These are phyloP conservation scores for Metschnikowia rubicola DNA, from an alignment of 805 yeast species.

Conservation along the genomic window DNA sequence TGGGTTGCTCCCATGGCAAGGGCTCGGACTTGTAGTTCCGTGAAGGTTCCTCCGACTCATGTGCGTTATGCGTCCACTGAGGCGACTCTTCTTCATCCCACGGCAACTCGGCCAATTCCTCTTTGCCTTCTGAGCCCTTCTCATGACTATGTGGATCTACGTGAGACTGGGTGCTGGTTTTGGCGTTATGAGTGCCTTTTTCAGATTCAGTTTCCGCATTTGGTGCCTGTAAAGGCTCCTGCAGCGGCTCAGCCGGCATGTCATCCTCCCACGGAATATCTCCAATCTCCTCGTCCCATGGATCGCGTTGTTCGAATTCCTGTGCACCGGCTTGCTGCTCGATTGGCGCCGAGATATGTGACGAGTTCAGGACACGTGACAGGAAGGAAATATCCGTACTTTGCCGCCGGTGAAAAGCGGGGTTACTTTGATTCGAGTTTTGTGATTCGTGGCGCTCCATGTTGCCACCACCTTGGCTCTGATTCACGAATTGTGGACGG, in stretches of 20 bases:
- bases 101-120: conserved; percentile 8
- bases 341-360: not conserved
- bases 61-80: not conserved
- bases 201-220: not conserved
- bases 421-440: too few relatives aligned
- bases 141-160: not conserved
- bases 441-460: not conserved
- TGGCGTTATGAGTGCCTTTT: not conserved
- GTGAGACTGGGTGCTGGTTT: not conserved
- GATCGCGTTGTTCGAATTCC: conserved; percentile 4
- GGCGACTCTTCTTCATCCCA: conserved; percentile 10
- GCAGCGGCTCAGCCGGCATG: conserved; percentile 1
- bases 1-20: not conserved
- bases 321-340: not conserved
- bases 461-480: not conserved
- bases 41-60: not conserved
- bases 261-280: conserved; percentile 18
- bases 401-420: not conserved
- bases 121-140: not conserved
- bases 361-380: not conserved
- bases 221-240: not conserved
- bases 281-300: conserved; percentile 19
- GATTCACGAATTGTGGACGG: not conserved
- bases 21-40: not conserved
- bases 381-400: not conserved